Percentiles rank a stretch among this genome's conserved stretches.
phyloP scores from a whole-genome alignment of 2,329 filamentous ascomycete genomes.

The Microsporum audouinii region DNA sequence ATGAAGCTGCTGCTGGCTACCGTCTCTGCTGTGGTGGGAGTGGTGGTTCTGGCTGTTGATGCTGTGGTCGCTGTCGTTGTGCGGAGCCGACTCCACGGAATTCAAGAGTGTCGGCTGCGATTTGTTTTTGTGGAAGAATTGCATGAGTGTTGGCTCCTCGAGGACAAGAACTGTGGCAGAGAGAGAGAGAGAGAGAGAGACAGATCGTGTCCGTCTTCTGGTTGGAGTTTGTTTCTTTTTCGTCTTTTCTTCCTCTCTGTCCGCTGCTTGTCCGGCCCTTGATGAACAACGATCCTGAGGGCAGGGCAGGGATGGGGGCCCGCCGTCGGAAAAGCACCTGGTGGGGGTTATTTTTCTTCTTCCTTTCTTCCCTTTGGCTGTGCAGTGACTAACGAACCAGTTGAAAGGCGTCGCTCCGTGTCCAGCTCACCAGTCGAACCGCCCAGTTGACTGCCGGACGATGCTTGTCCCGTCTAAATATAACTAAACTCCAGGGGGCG shows the following conservation, averaged over 20 bases:
- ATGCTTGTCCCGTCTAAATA: background rate
- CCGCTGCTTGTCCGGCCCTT: background rate
- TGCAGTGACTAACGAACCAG: too few species aligned
- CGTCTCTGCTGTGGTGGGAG: background rate
- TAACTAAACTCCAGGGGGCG: background rate
- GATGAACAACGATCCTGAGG: background rate
- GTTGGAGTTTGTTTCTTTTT: background rate
- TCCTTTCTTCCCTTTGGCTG: too few species aligned
- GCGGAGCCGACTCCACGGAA: slow-evolving; percentile 8
- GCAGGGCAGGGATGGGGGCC: background rate
- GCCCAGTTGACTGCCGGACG: background rate
- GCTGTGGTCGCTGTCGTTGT: background rate
- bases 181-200: background rate
- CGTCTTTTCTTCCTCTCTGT: background rate
- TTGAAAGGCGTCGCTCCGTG: background rate
- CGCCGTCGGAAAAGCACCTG: background rate
- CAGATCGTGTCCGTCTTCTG: background rate
- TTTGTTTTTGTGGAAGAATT: slow-evolving; percentile 17
- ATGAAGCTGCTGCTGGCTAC: slow-evolving; percentile 8
- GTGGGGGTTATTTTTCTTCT: background rate
- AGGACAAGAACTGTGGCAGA: background rate
- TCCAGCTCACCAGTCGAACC: background rate
- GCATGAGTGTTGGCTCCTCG: slow-evolving; percentile 12
- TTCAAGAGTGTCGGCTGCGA: slow-evolving; percentile 15
- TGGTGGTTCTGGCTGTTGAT: background rate